Evolutionary conservation across 352 stramenopile species (phyloP).

Genomic region (Phytophthora sp.): DNA sequence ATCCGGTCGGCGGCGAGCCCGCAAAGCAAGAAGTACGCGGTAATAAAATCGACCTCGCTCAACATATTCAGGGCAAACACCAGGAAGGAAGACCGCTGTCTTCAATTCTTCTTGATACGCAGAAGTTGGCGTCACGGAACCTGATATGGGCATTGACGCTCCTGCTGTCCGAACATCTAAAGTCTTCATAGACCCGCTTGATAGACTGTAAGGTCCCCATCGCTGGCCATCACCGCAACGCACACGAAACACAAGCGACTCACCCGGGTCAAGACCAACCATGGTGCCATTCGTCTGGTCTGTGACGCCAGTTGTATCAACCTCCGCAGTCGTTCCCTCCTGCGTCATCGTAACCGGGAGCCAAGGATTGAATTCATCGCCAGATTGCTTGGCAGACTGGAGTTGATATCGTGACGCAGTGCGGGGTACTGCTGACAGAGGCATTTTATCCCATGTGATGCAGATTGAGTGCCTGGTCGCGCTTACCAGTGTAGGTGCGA

Average conservation of each 20-base stretch:
- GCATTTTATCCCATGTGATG: conserved; percentile 65
- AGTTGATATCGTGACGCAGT: conserved; percentile 56
- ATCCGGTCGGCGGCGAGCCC: conserved; percentile 49
- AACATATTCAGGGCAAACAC: conserved; percentile 64
- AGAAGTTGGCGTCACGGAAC: conserved; percentile 15
- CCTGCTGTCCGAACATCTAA: conserved; percentile 32
- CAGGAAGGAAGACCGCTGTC: conserved; percentile 52
- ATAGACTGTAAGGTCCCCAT: conserved; percentile 75
- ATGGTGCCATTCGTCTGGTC: conserved; percentile 68
- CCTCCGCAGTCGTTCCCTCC: conserved; percentile 37
- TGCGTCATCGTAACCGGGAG: conserved; percentile 60
- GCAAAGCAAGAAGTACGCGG: conserved; percentile 55
- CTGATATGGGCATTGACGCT: conserved; percentile 1
- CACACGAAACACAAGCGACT: conserved; percentile 69
- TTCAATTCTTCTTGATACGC: not conserved
- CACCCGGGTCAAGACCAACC: conserved; percentile 58
- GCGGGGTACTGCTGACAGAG: conserved; percentile 13
- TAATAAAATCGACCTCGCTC: conserved; percentile 75
- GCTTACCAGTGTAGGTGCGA: conserved; percentile 71
- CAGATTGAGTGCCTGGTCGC: conserved; percentile 64
- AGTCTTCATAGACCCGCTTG: conserved; percentile 61
- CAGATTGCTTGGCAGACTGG: conserved; percentile 68
- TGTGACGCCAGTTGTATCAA: conserved; percentile 52
- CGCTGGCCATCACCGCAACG: conserved; percentile 60
- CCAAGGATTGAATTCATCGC: conserved; percentile 68